These are phyloP conservation scores for Fraxinus sp. DNA, from an alignment of 305 asterid genomes.

Conservation along the genomic window DNA sequence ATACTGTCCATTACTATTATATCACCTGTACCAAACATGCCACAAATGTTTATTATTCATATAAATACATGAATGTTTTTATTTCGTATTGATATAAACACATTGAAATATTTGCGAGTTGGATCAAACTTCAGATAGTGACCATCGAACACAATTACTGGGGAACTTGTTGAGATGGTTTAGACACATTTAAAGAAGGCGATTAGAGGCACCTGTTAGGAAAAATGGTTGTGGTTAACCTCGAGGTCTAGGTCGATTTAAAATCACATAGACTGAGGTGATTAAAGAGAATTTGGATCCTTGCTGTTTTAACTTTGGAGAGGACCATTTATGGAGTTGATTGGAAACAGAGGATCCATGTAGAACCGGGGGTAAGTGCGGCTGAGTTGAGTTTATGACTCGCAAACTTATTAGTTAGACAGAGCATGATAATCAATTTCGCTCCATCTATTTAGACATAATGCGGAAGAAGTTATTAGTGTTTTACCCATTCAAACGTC, in stretches of 20 bases:
- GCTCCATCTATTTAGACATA: background rate
- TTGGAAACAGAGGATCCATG: background rate
- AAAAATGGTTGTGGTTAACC: background rate
- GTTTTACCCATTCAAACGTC: background rate
- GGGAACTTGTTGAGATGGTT: background rate
- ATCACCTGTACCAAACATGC: background rate
- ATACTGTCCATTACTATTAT: background rate
- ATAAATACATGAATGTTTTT: background rate
- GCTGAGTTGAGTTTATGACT: background rate
- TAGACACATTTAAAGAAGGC: background rate
- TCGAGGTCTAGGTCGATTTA: background rate
- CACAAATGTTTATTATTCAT: background rate
- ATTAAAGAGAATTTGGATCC: background rate
- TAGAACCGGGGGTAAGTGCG: background rate
- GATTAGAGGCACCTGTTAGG: background rate
- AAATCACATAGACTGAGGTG: background rate
- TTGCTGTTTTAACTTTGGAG: background rate
- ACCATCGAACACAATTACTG: background rate
- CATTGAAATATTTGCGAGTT: background rate
- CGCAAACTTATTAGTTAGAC: background rate
- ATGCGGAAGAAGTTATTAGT: background rate
- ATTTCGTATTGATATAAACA: background rate
- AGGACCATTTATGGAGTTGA: background rate
- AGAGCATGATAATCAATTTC: background rate
- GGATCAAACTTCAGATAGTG: background rate